Evolutionary conservation across 805 yeast species (phyloP).

Genomic region (Ascoidea tarda): DNA sequence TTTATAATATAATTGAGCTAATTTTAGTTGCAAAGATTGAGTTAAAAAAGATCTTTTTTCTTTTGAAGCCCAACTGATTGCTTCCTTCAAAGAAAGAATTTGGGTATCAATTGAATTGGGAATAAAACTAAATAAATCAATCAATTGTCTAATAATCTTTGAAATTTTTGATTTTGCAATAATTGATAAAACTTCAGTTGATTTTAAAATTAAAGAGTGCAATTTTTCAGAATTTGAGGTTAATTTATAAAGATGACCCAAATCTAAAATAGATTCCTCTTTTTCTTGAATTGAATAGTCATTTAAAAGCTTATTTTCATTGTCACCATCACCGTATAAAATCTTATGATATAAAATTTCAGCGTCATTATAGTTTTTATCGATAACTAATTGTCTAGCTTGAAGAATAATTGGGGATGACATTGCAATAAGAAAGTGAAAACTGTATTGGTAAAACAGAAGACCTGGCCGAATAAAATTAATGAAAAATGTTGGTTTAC

Average conservation of each 20-base stretch:
- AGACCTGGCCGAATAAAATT: no score
- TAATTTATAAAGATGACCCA: conserved; percentile 57
- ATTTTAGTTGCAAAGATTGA: conserved; percentile 74
- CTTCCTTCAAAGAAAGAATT: conserved; percentile 57
- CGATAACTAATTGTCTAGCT: background rate
- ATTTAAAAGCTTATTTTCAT: conserved; percentile 14
- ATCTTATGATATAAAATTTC: background rate
- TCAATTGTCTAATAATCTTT: conserved; percentile 67
- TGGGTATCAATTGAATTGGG: conserved; percentile 55
- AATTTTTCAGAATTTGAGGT: conserved; percentile 36
- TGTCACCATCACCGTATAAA: conserved; percentile 5
- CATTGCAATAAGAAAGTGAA: background rate
- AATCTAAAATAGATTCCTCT: conserved; percentile 59
- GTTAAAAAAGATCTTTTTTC: conserved; percentile 81
- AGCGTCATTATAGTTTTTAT: conserved; percentile 1
- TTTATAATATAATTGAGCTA: conserved; percentile 61
- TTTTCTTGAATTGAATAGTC: conserved; percentile 35
- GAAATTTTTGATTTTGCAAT: conserved; percentile 94
- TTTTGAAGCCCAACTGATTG: conserved; percentile 75
- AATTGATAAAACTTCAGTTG: conserved; percentile 57
- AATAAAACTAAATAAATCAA: conserved; percentile 60
- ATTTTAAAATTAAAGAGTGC: conserved; percentile 44
- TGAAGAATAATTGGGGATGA: background rate
- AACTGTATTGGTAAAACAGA: no score
- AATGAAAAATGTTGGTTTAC: no score